These are phyloP conservation scores for Boletus eberwhitei DNA, from an alignment of 768 basidiomycete genomes.

Conservation along the genomic window DNA sequence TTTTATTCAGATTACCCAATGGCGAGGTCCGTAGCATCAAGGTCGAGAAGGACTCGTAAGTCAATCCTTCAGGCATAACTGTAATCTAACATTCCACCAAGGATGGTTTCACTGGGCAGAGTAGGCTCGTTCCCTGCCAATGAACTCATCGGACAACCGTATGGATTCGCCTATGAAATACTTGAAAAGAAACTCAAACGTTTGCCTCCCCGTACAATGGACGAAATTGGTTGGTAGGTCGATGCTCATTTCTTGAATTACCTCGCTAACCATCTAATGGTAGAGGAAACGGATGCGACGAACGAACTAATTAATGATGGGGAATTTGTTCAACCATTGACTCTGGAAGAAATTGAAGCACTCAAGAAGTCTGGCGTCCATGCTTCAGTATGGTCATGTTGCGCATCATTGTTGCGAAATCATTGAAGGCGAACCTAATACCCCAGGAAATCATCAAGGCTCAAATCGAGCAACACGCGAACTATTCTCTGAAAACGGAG, in stretches of 20 bases:
- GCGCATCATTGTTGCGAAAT: neutral
- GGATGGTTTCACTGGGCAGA: constrained; percentile 75
- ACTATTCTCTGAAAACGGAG: constrained; percentile 92
- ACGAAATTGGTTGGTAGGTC: constrained; percentile 67
- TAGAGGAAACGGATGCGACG: constrained; percentile 96
- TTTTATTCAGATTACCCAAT: constrained; percentile 76
- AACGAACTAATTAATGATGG: constrained; percentile 95
- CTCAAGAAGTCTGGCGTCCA: constrained; percentile 80
- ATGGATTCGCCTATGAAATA: constrained; percentile 89
- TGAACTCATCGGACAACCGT: constrained; percentile 78
- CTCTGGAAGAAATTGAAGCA: constrained; percentile 76
- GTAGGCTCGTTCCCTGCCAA: constrained; percentile 79
- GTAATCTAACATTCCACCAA: constrained; percentile 29
- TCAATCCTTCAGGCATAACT: constrained; percentile 1
- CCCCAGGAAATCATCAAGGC: constrained; percentile 87
- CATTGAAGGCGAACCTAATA: constrained; percentile 9
- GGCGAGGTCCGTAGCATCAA: constrained; percentile 75
- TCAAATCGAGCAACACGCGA: constrained; percentile 91
- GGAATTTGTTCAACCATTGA: constrained; percentile 78
- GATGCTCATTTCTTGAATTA: neutral
- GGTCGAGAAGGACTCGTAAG: constrained; percentile 70
- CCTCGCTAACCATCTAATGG: neutral
- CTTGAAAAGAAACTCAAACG: constrained; percentile 62
- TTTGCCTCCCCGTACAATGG: constrained; percentile 58
- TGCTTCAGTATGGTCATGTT: constrained; percentile 53